phyloP scores from a whole-genome alignment of 2,329 filamentous ascomycete species.

The Tolypocladium inflatum region DNA sequence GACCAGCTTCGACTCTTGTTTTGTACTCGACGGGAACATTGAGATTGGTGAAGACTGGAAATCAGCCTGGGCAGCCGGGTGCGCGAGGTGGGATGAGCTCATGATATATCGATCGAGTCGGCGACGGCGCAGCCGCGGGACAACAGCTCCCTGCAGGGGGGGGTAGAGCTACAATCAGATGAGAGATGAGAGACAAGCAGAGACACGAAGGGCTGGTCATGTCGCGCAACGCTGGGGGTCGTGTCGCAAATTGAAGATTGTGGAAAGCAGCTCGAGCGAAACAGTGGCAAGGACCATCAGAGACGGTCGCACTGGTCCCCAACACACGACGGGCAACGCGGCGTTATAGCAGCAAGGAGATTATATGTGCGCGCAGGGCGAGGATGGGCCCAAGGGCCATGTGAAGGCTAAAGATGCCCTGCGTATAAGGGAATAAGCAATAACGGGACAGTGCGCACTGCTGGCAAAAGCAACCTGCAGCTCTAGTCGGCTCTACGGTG shows the following conservation, averaged over 20 bases:
- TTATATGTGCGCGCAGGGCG: constrained; percentile 4
- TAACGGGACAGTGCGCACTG: constrained; percentile 1
- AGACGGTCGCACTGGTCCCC: constrained; percentile 1
- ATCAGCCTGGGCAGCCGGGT: constrained; percentile 3
- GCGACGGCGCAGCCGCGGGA: background rate
- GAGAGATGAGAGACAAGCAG: constrained; percentile 1
- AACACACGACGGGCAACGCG: constrained; percentile 2
- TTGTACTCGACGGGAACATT: constrained; percentile 2
- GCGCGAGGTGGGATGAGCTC: background rate
- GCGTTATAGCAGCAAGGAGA: constrained; percentile 5
- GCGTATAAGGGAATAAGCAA: constrained; percentile 4
- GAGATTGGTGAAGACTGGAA: constrained; percentile 1
- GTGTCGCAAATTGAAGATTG: constrained; percentile 3
- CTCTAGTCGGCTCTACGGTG: background rate
- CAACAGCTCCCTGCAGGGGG: background rate
- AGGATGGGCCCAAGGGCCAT: background rate
- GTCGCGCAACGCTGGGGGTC: background rate
- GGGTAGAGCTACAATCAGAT: background rate
- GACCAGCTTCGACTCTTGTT: constrained; percentile 1
- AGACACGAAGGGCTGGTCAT: background rate
- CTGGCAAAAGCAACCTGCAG: constrained; percentile 2
- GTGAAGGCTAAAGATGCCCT: background rate
- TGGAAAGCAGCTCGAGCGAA: constrained; percentile 1
- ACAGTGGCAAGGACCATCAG: constrained; percentile 3
- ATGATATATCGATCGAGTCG: background rate